These are phyloP conservation scores for Colletotrichum gloeosporioides DNA, from an alignment of 2,329 filamentous ascomycete species.

Conservation along the genomic window DNA sequence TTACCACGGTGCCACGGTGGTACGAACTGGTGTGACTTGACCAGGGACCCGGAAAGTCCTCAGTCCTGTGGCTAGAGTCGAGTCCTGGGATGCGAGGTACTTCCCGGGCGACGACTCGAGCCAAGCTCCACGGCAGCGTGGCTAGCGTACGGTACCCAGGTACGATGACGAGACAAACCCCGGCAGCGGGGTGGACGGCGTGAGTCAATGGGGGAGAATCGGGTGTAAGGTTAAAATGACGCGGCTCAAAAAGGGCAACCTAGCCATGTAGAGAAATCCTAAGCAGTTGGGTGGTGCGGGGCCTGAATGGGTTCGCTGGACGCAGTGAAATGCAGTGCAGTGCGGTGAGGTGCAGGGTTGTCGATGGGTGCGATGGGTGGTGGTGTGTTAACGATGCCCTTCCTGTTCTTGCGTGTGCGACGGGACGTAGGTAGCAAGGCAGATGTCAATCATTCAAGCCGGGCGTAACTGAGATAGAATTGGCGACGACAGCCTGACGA, in stretches of 20 bases:
- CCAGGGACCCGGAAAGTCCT: background rate
- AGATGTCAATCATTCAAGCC: background rate
- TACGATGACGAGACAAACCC: background rate
- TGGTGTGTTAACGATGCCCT: background rate
- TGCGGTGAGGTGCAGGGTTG: background rate
- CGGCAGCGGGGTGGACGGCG: background rate
- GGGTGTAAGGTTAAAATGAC: constrained; percentile 4
- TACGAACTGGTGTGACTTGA: background rate
- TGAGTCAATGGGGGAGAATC: constrained; percentile 4
- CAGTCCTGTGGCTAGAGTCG: background rate
- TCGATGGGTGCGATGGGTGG: background rate
- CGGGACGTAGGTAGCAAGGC: background rate
- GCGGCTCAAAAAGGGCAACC: constrained; percentile 7
- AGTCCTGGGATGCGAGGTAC: background rate
- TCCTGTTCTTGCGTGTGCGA: background rate
- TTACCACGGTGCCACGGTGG: background rate
- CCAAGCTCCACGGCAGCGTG: background rate
- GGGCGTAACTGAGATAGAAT: background rate
- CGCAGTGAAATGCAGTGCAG: background rate
- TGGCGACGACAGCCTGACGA: constrained; percentile 4
- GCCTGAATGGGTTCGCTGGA: background rate
- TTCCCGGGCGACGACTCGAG: background rate
- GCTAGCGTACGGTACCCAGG: background rate
- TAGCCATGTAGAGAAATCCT: background rate
- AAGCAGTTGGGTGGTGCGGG: background rate